Conservation (phyloP, 352 stramenopile genomes). For the Peronospora belbahrii region DNA sequence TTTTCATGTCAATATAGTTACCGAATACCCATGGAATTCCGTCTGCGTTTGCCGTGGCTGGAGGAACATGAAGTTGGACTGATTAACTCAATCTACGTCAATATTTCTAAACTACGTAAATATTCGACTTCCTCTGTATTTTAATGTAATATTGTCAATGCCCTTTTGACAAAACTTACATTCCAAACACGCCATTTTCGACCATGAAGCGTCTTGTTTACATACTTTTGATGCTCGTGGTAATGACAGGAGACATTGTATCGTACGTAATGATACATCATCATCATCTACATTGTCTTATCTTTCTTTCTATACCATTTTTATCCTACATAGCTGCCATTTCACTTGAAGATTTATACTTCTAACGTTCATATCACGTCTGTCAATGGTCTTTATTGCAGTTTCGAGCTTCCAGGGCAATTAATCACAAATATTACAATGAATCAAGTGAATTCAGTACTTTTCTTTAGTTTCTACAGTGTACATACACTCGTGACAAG, state of each 20-base stretch:
- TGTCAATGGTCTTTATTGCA: conserved; percentile 8
- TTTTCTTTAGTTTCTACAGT: conserved; percentile 30
- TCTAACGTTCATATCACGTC: background rate
- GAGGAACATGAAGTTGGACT: conserved; percentile 64
- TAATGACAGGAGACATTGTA: background rate
- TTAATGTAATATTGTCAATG: too few species aligned
- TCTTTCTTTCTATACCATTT: background rate
- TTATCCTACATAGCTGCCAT: background rate
- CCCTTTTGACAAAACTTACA: background rate
- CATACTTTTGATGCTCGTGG: conserved; percentile 10
- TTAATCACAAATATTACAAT: conserved; percentile 33
- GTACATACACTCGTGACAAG: conserved; percentile 6
- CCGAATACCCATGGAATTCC: conserved; percentile 60
- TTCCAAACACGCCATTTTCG: background rate
- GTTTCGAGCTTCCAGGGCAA: conserved; percentile 30
- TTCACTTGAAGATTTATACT: background rate
- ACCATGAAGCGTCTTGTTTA: conserved; percentile 12
- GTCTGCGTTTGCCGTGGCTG: conserved; percentile 53
- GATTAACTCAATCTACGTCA: too few species aligned
- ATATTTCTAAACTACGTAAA: too few species aligned
- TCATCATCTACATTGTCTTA: background rate
- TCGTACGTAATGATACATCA: conserved; percentile 3
- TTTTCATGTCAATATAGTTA: conserved; percentile 8
- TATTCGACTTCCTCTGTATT: too few species aligned
- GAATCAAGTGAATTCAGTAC: background rate